Conservation (phyloP, 1,284 basidiomycete genomes). For the Chiua sp. region DNA sequence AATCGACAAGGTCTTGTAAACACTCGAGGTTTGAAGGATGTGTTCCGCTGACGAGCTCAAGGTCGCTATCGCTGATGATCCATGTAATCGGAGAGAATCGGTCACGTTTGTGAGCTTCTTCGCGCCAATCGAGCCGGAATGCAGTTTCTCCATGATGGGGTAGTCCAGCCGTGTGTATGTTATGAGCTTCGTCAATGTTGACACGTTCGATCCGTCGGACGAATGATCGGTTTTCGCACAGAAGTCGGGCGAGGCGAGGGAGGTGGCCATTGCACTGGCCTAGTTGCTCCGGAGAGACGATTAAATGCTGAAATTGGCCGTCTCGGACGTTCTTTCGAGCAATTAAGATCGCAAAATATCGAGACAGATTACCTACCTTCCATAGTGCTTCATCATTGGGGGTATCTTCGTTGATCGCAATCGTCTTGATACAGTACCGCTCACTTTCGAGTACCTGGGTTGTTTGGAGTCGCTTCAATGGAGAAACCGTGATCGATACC, state of each 20-base stretch:
- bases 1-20: too few relatives aligned
- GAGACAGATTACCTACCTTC: neutral
- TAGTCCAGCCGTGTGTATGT: conserved; percentile 9
- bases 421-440: neutral
- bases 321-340: neutral
- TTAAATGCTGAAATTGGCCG: conserved; percentile 3
- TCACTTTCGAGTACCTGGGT: conserved; percentile 1
- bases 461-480: neutral
- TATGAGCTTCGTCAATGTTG: conserved; percentile 14
- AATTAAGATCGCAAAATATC: too few relatives aligned
- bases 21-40: too few relatives aligned
- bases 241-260: neutral
- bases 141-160: conserved; percentile 2
- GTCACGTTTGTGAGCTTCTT: too few relatives aligned
- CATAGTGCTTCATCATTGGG: neutral
- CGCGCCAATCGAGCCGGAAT: neutral
- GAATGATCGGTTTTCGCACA: conserved; percentile 1
- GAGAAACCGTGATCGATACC: neutral
- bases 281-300: conserved; percentile 11
- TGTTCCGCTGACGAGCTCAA: too few relatives aligned
- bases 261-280: conserved; percentile 5
- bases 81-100: too few relatives aligned
- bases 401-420: neutral
- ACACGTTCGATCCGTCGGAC: neutral
- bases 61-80: too few relatives aligned